These are phyloP conservation scores for Chionographis japonica DNA, from an alignment of 106 monocot genomes.

Conservation along the genomic window DNA sequence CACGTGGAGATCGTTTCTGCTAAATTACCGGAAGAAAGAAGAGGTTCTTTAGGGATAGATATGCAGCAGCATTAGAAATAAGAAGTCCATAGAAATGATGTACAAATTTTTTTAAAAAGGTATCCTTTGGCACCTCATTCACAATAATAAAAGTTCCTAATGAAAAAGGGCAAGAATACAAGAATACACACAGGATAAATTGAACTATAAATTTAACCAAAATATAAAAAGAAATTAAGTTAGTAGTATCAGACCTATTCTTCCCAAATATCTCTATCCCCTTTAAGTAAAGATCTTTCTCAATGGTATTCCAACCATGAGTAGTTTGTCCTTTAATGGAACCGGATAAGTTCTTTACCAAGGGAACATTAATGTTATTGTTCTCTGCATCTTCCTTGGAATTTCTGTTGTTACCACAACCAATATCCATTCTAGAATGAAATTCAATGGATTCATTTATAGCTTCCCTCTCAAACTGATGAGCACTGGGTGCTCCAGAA, in stretches of 20 bases:
- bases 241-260: slow-evolving; percentile 51
- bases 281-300: slow-evolving; percentile 89
- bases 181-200: too few species aligned
- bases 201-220: too few species aligned
- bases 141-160: too few species aligned
- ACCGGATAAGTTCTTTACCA: slow-evolving; percentile 7
- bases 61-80: too few species aligned
- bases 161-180: too few species aligned
- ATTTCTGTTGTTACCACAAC: slow-evolving; percentile 9
- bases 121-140: too few species aligned
- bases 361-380: slow-evolving; percentile 4
- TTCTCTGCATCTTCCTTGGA: slow-evolving; percentile 13
- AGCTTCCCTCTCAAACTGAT: slow-evolving; percentile 20
- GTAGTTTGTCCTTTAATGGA: slow-evolving; percentile 12
- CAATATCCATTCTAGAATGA: slow-evolving; percentile 13
- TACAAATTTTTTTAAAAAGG: too few species aligned
- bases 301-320: slow-evolving; percentile 64
- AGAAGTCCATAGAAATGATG: too few species aligned
- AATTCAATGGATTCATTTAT: slow-evolving; percentile 19
- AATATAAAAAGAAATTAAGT: not conserved
- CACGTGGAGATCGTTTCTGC: not conserved
- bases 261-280: slow-evolving; percentile 94
- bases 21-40: not conserved
- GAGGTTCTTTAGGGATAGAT: too few species aligned
- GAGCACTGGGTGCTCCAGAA: slow-evolving; percentile 1